phyloP scores from a whole-genome alignment of 345 rosid species.

The Stellera chamaejasme region DNA sequence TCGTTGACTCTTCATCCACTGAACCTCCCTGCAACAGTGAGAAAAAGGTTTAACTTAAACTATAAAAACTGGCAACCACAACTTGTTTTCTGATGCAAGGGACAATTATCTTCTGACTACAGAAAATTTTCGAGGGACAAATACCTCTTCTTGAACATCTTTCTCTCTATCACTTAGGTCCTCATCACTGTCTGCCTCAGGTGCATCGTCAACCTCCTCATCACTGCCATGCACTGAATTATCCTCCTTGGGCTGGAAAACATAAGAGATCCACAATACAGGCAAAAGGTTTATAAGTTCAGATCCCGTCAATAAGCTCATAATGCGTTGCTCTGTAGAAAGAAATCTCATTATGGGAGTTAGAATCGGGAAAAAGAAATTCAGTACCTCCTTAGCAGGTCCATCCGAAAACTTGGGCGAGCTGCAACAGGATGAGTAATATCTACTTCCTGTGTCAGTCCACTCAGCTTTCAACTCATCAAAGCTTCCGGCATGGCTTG shows the following conservation, averaged over 20 bases:
- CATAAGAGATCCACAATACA: background rate
- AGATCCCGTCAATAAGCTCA: too few species aligned
- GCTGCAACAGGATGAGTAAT: constrained; percentile 92
- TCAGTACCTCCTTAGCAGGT: constrained; percentile 77
- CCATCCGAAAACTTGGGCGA: constrained; percentile 89
- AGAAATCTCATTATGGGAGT: background rate
- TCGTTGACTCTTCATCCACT: constrained; percentile 91
- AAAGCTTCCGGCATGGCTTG: constrained; percentile 86
- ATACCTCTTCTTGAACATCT: constrained; percentile 71
- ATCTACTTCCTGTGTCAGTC: constrained; percentile 73
- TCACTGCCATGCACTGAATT: constrained; percentile 93
- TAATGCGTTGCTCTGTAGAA: background rate
- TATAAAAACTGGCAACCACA: background rate
- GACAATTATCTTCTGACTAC: background rate
- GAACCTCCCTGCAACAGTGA: constrained; percentile 63
- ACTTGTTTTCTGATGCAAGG: too few species aligned
- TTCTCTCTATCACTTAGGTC: constrained; percentile 63
- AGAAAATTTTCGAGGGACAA: background rate
- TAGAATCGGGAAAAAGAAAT: background rate
- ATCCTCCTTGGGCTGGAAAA: constrained; percentile 70
- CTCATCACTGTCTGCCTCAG: constrained; percentile 78
- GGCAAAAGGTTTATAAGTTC: too few species aligned
- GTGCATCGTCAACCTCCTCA: constrained; percentile 89
- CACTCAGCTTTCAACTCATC: constrained; percentile 74
- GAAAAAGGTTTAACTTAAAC: background rate